phyloP scores from a whole-genome alignment of 257 asterid species.

The Petrea volubilis region DNA sequence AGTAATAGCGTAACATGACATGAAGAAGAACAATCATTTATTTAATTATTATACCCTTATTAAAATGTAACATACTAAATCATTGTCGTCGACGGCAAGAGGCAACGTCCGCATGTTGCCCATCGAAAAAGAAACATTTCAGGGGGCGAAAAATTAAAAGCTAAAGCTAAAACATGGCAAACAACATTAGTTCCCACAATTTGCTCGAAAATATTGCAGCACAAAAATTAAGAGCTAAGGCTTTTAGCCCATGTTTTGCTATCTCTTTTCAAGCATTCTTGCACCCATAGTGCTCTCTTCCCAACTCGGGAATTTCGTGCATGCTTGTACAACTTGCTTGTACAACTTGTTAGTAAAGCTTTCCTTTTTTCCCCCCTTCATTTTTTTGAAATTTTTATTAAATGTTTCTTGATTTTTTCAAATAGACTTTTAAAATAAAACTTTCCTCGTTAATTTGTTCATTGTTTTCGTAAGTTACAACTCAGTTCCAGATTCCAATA shows the following conservation, averaged over 20 bases:
- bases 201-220: constrained; percentile 8
- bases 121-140: neutral
- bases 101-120: neutral
- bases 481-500: too few relatives aligned
- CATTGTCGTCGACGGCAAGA: neutral
- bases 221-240: neutral
- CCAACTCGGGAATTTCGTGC: constrained; percentile 14
- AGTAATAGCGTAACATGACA: neutral
- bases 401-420: neutral
- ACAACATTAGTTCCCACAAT: constrained; percentile 20
- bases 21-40: neutral
- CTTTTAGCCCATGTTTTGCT: constrained; percentile 5
- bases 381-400: neutral
- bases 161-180: constrained; percentile 15
- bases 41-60: too few relatives aligned
- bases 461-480: neutral
- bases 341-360: neutral
- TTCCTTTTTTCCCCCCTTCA: neutral
- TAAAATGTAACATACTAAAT: neutral
- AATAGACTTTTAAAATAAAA: neutral
- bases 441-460: neutral
- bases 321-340: neutral
- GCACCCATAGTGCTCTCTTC: neutral
- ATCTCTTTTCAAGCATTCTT: neutral
- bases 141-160: neutral